Base-by-base conservation (phyloP, 768 basidiomycete species). In the Lactarius deliciosus region DNA sequence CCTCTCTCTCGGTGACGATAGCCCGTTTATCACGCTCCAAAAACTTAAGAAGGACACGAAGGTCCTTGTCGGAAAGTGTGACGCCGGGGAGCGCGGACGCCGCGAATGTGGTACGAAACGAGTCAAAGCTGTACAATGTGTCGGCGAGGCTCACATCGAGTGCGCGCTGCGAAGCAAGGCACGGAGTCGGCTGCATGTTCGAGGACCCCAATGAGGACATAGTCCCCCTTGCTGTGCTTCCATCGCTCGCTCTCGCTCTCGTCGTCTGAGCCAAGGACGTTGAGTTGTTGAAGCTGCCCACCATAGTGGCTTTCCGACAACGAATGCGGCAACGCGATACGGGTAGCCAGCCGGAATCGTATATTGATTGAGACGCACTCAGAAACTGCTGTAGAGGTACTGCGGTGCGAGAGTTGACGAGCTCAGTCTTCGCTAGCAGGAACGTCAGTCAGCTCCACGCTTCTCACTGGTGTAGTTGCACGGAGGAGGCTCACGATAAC, bases 211-310 rank as follows among this genome's bases (percentile, higher is more conserved):
- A 90, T 73, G 36, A 91, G 74, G 16, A 93, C 88, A 73, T 92
- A 91, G 53, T 89, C 86, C 10, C 91, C 92, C 75, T 81, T 85
- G 75, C 89, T 69, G 69, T 75, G 68, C 76, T 82, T 79, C 88
- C 85, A 86, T 63, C 79, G 75, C 62, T 81, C 79, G 8, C 73
- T 72, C 45, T 82, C 80, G 45, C 77, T 77, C 30, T 81, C 77
- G 2, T 89, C 88, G 57, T 91, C 89, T 3, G 77, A 73, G 22
- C 84, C 85, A 8, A 90, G 84, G 4, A 94, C 77, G 30, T 86
- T 88, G n/a, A 88, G 79, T 69, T 91, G 91, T 68, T 89, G 86
- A 64, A 95, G 82, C 3, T n/a, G 89, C 87, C 93, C 93, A 95
- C 90, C 89, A 92, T 2, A 95, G 78, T 3, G 93, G 92, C 71